Evolutionary conservation across 805 yeast genomes (phyloP), one percentile per base, ranked within the genome.

Genomic region (Sugiyamaella boreocaroliniensis): DNA sequence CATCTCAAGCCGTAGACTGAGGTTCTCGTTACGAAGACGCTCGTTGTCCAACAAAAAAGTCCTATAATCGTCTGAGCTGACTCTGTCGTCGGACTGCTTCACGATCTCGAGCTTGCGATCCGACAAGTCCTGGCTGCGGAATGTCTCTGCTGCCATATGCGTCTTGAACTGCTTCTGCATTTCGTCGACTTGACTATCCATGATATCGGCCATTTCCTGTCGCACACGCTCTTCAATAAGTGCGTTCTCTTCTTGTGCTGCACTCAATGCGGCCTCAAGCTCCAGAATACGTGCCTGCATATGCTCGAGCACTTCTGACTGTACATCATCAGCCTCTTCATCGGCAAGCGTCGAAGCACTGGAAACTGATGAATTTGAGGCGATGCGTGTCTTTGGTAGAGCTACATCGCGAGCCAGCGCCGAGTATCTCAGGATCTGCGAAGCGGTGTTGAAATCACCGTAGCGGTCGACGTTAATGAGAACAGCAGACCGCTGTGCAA

Each of bases 401-500:
- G 50, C 26, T 18, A 62, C 57, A 15, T 63, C 60, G 19, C 64
- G 50, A 7, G 69, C 67, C 32, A 60, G 55, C 6, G 68, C 62
- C 1, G 68, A 59, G 34, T 67, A 60, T 29, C 70, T 46, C 41
- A 69, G 59, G 16, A 68, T 66, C 52, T 66, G 67, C 15, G 59
- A 45, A 4, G 67, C 63, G 3, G 69, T 54, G 14, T 66, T 66
- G 46, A 65, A 67, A 48, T 74, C 77, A 4, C 73, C 73, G 47
- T 60, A 61, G 5, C 73, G 71, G 60, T 75, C 76, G 11, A 74
- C 54, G 8, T 69, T 70, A 26, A 73, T 71, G 41, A 76, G 57
- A 19, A 74, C 64, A 2, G 64, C 62, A 6, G 74, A 63, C 44
- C 56, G 58, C 14, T 64, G 63, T 41, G 63, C 61, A 18, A 64